Evolutionary conservation across 495 filamentous ascomycete genomes (phyloP).

Genomic region (Corynascus novoguineensis): DNA sequence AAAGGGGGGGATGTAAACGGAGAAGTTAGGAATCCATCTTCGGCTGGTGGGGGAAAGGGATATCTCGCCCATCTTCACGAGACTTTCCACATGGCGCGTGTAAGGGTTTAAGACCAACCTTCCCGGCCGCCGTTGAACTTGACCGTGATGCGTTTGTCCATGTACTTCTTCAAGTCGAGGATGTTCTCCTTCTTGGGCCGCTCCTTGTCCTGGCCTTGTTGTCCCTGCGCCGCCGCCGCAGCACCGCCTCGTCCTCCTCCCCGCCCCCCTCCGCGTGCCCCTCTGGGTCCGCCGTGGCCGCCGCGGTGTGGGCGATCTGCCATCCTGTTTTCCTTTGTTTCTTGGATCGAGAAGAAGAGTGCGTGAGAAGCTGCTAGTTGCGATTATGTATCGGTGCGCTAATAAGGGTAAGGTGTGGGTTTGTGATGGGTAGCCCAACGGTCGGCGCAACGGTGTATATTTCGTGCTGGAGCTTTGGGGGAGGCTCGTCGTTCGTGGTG

Average conservation of each 20-base stretch:
- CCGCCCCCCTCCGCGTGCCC: slow-evolving; percentile 25
- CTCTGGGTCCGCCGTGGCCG: slow-evolving; percentile 33
- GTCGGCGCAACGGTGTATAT: too few relatives aligned
- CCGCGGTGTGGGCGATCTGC: slow-evolving; percentile 42
- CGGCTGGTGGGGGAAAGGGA: too few relatives aligned
- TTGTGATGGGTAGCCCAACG: too few relatives aligned
- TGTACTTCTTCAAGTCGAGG: slow-evolving; percentile 87
- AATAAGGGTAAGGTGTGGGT: not conserved
- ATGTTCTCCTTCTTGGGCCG: slow-evolving; percentile 98
- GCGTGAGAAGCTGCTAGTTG: not conserved
- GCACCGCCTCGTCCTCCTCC: slow-evolving; percentile 46
- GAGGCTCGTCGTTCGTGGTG: not conserved
- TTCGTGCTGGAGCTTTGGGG: not conserved
- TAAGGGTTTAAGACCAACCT: slow-evolving; percentile 62
- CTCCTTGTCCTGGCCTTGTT: slow-evolving; percentile 39
- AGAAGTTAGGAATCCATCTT: not conserved
- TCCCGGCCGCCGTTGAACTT: slow-evolving; percentile 96
- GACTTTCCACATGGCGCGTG: too few relatives aligned
- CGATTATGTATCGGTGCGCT: not conserved
- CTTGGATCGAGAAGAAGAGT: not conserved
- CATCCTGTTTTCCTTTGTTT: too few relatives aligned
- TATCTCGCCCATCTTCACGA: too few relatives aligned
- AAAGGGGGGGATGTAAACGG: too few relatives aligned
- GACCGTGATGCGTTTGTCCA: slow-evolving; percentile 89
- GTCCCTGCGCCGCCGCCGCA: slow-evolving; percentile 32